Evolutionary conservation across 257 asterid species (phyloP), one percentile per base, ranked within the genome.

Genomic region (Solanum ahanhuiri): DNA sequence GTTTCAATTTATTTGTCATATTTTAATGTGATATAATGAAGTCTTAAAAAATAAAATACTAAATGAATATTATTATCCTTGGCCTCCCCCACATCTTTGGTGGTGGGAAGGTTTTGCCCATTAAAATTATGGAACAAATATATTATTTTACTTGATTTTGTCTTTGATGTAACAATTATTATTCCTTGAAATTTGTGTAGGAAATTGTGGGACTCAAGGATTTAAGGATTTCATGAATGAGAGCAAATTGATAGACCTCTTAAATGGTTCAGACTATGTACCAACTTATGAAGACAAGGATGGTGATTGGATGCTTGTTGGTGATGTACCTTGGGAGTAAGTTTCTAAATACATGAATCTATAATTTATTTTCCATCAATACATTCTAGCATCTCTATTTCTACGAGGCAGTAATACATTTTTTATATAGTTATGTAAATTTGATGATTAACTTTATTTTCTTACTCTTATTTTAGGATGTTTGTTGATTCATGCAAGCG

Each of bases 401-500:
- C 20, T 5, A 51, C 60, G 60, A 51, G n/a, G 0, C 0, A 51
- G 3, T 5, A 6, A 17, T 51, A 41, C 4, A 5, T 15, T 0
- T 43, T 41, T 39, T 28, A 11, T 45, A 3, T 45, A 30, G 12
- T 22, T n/a, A 39, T 28, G 4, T 37, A 1, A 25, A 17, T n/a
- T 41, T 7, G 20, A 45, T 39, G 41, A 69, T 84, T 69, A 69
- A 18, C 7, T 66, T 41, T 45, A 67, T 39, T 14, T 86, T 15
- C 4, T 81, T 18, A n/a, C 2, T 39, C 81, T 73, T 84, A 64
- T 89, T 86, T 69, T 90, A 95, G 98, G 92, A 95, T 95, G 98
- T 95, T 94, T 89, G 92, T 91, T 5, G 93, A 91, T 89, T 93
- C 98, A 7, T 95, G 98, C 95, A 94, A 89, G 92, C 90, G 98